Evolutionary conservation across 345 rosid species (phyloP).

Genomic region (Lepidium didymum): DNA sequence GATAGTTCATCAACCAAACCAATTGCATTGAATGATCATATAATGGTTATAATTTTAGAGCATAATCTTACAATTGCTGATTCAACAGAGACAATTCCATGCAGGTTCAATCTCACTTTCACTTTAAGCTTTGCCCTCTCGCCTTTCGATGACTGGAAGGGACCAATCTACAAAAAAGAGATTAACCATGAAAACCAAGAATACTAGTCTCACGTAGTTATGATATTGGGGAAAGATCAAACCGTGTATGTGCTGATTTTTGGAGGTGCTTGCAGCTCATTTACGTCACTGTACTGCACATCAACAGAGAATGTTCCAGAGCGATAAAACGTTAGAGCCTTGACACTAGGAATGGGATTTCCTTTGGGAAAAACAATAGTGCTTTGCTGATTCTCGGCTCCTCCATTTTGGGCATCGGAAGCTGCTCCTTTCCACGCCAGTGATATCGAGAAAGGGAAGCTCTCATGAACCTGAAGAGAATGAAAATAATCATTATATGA

Average conservation of each 20-base stretch:
- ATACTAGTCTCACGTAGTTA: not conserved
- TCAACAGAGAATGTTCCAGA: slow-evolving; percentile 70
- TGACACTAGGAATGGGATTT: slow-evolving; percentile 75
- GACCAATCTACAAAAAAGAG: slow-evolving; percentile 61
- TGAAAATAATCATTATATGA: not conserved
- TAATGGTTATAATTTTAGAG: not conserved
- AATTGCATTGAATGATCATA: too few relatives aligned
- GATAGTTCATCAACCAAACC: not conserved
- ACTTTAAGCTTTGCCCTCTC: slow-evolving; percentile 85
- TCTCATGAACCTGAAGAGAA: slow-evolving; percentile 60
- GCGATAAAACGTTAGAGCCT: slow-evolving; percentile 78
- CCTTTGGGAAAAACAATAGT: slow-evolving; percentile 82
- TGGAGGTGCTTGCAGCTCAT: slow-evolving; percentile 57
- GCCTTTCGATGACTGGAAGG: slow-evolving; percentile 66
- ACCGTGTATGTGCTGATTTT: slow-evolving; percentile 86
- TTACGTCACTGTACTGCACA: slow-evolving; percentile 63
- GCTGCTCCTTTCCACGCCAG: slow-evolving; percentile 79
- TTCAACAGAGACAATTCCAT: slow-evolving; percentile 77
- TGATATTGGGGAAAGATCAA: not conserved
- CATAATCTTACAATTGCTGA: slow-evolving; percentile 67
- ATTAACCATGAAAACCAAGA: slow-evolving; percentile 16
- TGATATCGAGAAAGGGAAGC: slow-evolving; percentile 74
- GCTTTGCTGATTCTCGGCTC: slow-evolving; percentile 63
- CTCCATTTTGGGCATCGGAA: slow-evolving; percentile 54
- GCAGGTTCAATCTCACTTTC: slow-evolving; percentile 76